Evolutionary conservation across 2,329 filamentous ascomycete genomes (phyloP).

Genomic region (Cladosporium sp.): DNA sequence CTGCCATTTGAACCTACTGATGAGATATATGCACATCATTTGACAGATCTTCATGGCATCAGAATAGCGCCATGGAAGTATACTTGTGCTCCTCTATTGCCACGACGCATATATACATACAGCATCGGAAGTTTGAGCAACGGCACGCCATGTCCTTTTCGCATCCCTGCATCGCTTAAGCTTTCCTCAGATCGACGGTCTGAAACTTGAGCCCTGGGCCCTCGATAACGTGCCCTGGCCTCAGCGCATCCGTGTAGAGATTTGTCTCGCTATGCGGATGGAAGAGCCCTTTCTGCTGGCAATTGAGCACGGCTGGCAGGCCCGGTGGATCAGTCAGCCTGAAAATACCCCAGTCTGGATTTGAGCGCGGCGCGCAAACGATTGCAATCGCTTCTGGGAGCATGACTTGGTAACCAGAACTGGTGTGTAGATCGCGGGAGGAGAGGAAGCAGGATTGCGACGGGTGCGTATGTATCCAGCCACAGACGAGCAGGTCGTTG

Average conservation of each 20-base stretch:
- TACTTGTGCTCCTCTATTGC: too few relatives aligned
- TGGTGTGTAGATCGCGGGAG: conserved; percentile 86
- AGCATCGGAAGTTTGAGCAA: too few relatives aligned
- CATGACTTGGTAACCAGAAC: conserved; percentile 92
- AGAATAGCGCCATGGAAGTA: too few relatives aligned
- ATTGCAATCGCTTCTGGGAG: conserved; percentile 94
- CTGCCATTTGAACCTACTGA: too few relatives aligned
- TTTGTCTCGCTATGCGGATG: conserved; percentile 68
- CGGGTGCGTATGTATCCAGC: conserved; percentile 98
- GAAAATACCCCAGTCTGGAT: conserved; percentile 80
- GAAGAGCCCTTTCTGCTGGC: conserved; percentile 72
- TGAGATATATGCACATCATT: too few relatives aligned
- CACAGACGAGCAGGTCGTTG: conserved; percentile 76
- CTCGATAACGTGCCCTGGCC: conserved; percentile 54
- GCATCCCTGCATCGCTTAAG: conserved; percentile 1
- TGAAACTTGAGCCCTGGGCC: conserved; percentile 54
- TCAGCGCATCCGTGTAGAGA: conserved; percentile 67
- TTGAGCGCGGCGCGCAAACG: conserved; percentile 81
- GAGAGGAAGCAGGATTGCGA: conserved; percentile 98
- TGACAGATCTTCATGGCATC: too few relatives aligned
- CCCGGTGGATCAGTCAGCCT: conserved; percentile 89
- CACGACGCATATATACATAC: too few relatives aligned
- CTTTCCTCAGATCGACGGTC: conserved; percentile 55
- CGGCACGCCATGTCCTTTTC: too few relatives aligned
- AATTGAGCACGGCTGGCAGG: conserved; percentile 74